Evolutionary conservation across 1,284 basidiomycete species (phyloP).

Genomic region (Ustilago loliicola): DNA sequence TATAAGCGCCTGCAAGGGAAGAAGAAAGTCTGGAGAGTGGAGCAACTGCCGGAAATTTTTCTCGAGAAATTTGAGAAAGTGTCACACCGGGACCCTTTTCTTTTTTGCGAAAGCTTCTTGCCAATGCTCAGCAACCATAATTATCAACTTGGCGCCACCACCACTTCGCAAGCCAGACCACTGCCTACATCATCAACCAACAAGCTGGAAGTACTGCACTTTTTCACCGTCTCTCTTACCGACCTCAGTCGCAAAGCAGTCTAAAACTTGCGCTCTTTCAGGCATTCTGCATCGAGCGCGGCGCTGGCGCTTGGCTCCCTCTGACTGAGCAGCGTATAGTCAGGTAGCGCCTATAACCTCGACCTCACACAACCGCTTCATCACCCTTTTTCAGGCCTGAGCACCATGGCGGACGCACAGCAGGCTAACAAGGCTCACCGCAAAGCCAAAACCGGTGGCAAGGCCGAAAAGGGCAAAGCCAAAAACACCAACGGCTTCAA

Average conservation of each 20-base stretch:
- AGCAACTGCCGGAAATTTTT: constrained; percentile 33
- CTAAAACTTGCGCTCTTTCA: neutral
- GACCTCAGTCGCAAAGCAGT: neutral
- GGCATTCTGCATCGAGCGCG: neutral
- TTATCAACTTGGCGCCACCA: neutral
- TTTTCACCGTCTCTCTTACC: no score
- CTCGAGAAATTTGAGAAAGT: constrained; percentile 23
- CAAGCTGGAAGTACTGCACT: neutral
- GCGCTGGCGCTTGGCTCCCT: constrained; percentile 20
- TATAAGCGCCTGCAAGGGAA: neutral
- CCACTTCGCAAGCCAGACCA: neutral
- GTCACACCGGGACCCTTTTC: constrained; percentile 5
- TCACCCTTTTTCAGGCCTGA: neutral
- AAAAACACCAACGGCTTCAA: constrained; percentile 78
- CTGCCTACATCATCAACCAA: neutral
- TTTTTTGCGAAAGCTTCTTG: neutral
- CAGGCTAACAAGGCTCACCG: constrained; percentile 65
- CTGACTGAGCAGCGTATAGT: constrained; percentile 3
- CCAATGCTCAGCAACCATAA: neutral
- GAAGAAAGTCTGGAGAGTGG: constrained; percentile 17
- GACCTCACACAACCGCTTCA: neutral
- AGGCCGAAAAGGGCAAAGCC: constrained; percentile 59
- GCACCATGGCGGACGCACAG: constrained; percentile 59
- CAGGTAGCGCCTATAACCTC: neutral
- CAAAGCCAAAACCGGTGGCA: constrained; percentile 63